Conservation (phyloP, 2,329 filamentous ascomycete species). For the Colletotrichum trifolii region DNA sequence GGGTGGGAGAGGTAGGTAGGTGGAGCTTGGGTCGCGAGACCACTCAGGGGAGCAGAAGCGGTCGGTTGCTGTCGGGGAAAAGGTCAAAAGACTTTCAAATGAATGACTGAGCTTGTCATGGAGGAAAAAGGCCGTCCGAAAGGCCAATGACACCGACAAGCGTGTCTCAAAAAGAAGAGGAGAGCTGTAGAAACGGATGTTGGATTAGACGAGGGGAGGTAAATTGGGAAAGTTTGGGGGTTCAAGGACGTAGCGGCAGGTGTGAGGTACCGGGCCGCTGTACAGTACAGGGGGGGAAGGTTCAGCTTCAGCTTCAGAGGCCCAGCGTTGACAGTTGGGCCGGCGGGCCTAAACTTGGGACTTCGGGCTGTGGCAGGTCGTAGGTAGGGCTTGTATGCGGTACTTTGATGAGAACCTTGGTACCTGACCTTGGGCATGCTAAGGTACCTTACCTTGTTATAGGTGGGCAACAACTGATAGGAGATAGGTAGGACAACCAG, state of each 20-base stretch:
- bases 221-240: constrained; percentile 37
- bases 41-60: constrained; percentile 34
- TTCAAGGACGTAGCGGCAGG: constrained; percentile 32
- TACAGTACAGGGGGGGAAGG: constrained; percentile 35
- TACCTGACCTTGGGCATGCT: too few relatives aligned
- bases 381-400: too few relatives aligned
- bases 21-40: constrained; percentile 38
- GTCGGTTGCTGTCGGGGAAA: constrained; percentile 27
- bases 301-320: neutral
- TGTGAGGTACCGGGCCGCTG: constrained; percentile 36
- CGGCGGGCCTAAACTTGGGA: too few relatives aligned
- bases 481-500: too few relatives aligned
- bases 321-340: too few relatives aligned
- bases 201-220: constrained; percentile 27
- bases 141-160: constrained; percentile 36
- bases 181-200: constrained; percentile 33
- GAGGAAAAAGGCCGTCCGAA: constrained; percentile 33
- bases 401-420: too few relatives aligned
- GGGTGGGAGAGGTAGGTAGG: constrained; percentile 17
- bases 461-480: too few relatives aligned
- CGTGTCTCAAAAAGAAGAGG: constrained; percentile 37
- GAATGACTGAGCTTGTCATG: constrained; percentile 39
- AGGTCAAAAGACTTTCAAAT: constrained; percentile 37
- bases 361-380: too few relatives aligned
- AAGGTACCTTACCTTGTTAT: too few relatives aligned